Base-by-base conservation (phyloP, 2,329 filamentous ascomycete genomes). In the Verticillium klebahnii region DNA sequence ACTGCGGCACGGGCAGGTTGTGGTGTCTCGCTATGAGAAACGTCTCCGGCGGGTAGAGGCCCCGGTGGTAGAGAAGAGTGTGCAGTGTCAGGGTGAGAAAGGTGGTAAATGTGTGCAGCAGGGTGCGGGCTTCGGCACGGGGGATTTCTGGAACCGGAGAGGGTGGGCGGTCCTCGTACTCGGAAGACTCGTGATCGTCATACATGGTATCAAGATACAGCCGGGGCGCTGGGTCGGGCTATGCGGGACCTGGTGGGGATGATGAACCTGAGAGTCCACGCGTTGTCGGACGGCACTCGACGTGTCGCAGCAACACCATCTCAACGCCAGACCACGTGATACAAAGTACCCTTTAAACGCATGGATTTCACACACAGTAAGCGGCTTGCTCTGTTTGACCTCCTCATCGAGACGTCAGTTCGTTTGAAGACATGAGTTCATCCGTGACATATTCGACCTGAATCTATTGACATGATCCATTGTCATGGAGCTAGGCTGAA, bases 11-110 rank as follows among this genome's bases (percentile, higher is more conserved):
- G 34, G 92, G 85, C 62, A 92, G 88, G 77, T 94, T 93, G 81
- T 93, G 93, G 69, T 91, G 92, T 66, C 89, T 86, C 45, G 89
- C 85, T 52, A 89, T 86, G 62, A 94, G 84, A 77, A 97, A 97
- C 39, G 92, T 91, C 32, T 85, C 77, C 57, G 78, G 75, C 0
- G 93, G 92, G 75, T 97, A 97, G 70, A 97, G 86, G 63, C 77
- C 76, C 68, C 93, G 90, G 70, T 95, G 87, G 79, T 88, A 94
- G 67, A 97, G 86, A 69, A 97, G 88, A 63, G 92, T 91, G 80
- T 97, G 93, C 66, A 94, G 86, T 69, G 90, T 85, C 65, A 94
- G 87, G 64, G 88, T 91, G 61, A 97, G 85, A 77, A 97, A 97
- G 70, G 88, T 85, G 64, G 85, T 85, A 76, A 96, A 93, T 59